phyloP scores from a whole-genome alignment of 75 land plant species.

The Gnetum montanum region DNA sequence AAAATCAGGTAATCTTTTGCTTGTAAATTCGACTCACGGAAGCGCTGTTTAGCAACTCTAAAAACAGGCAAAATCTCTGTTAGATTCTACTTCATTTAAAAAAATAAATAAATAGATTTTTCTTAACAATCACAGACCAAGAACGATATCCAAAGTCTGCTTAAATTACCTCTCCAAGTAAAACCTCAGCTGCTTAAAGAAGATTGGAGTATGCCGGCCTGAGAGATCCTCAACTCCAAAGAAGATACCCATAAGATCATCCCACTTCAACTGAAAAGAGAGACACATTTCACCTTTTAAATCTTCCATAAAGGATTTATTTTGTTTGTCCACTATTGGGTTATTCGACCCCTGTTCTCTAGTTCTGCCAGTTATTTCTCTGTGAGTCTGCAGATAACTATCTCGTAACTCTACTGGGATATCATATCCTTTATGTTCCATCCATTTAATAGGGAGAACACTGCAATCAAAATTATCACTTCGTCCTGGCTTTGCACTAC shows the following conservation, averaged over 20 bases:
- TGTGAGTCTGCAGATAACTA: not conserved
- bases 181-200: slow-evolving; percentile 50
- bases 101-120: too few relatives aligned
- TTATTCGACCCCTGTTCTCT: too few relatives aligned
- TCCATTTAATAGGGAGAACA: slow-evolving; percentile 81
- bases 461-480: slow-evolving; percentile 32
- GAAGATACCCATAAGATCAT: slow-evolving; percentile 37
- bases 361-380: not conserved
- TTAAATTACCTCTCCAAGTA: slow-evolving; percentile 59
- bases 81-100: too few relatives aligned
- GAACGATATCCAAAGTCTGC: too few relatives aligned
- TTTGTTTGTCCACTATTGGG: slow-evolving; percentile 5
- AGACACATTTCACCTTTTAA: slow-evolving; percentile 56
- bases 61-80: not conserved
- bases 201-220: slow-evolving; percentile 58
- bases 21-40: slow-evolving; percentile 75
- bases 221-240: slow-evolving; percentile 52
- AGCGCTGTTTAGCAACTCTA: slow-evolving; percentile 79
- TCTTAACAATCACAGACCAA: too few relatives aligned
- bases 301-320: slow-evolving; percentile 52
- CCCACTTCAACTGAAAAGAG: slow-evolving; percentile 41
- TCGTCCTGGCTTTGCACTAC: slow-evolving; percentile 48
- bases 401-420: slow-evolving; percentile 69
- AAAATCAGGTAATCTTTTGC: slow-evolving; percentile 81
- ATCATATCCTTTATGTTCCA: slow-evolving; percentile 71